phyloP scores from a whole-genome alignment of 2,329 filamentous ascomycete species.

The Cadophora sp. region DNA sequence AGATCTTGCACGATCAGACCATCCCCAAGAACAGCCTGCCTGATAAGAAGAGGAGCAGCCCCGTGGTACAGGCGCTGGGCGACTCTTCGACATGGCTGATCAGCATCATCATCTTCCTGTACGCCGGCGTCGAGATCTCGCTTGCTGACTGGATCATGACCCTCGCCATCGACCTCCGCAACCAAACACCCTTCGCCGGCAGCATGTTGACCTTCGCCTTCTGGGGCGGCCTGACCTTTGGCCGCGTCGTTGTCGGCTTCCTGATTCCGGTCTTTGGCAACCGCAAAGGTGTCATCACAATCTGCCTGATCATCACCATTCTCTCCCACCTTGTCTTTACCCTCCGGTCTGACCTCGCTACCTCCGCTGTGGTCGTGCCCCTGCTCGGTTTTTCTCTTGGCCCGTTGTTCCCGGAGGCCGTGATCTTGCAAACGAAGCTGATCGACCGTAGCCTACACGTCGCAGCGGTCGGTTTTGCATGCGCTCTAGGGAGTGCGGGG shows the following conservation, averaged over 20 bases:
- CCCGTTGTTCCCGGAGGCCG: not conserved
- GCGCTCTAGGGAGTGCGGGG: slow-evolving; percentile 65
- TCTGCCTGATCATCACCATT: not conserved
- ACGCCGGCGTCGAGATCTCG: slow-evolving; percentile 79
- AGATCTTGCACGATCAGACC: not conserved
- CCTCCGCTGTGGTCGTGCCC: not conserved
- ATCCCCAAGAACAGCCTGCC: not conserved
- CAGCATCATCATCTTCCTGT: slow-evolving; percentile 76
- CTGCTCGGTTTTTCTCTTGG: not conserved
- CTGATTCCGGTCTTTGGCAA: not conserved
- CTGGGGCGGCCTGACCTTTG: not conserved
- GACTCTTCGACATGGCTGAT: slow-evolving; percentile 69
- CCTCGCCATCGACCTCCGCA: not conserved
- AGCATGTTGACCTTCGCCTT: not conserved
- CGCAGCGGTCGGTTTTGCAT: not conserved
- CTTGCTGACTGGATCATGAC: slow-evolving; percentile 75
- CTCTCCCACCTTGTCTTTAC: not conserved
- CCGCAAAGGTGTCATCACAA: not conserved
- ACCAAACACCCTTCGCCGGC: not conserved
- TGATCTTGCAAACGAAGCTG: not conserved
- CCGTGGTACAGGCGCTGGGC: slow-evolving; percentile 42
- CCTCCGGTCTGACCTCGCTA: not conserved
- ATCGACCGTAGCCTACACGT: not conserved
- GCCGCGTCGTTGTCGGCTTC: not conserved
- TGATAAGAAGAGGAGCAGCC: not conserved